Percentiles rank a stretch among this genome's conserved stretches.
phyloP scores from a whole-genome alignment of 2,329 filamentous ascomycete genomes.

The Ophiocordyceps polyrhachis-furcata region DNA sequence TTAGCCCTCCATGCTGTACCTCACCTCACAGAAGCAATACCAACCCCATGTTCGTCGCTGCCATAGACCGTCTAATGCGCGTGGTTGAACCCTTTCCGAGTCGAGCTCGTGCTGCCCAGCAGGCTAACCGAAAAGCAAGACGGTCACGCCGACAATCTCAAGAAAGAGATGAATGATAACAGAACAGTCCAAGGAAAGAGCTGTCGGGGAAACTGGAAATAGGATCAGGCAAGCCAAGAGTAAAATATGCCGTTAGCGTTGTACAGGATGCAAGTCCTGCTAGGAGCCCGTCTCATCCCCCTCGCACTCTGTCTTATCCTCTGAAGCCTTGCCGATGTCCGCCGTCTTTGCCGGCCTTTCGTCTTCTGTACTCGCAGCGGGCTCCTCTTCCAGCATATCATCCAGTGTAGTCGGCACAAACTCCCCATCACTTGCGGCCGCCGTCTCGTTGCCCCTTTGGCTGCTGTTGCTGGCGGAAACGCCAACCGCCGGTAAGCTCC shows the following conservation, averaged over 20 bases:
- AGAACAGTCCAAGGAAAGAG: not conserved
- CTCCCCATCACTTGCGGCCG: constrained; percentile 17
- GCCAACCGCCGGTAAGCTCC: constrained; percentile 30
- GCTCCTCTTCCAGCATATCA: constrained; percentile 33
- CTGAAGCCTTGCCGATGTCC: constrained; percentile 5
- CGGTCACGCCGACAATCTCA: not conserved
- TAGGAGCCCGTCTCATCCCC: not conserved
- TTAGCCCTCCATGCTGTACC: not conserved
- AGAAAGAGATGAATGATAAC: not conserved
- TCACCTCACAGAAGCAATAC: not conserved
- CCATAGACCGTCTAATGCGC: not conserved
- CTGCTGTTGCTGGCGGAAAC: constrained; percentile 45
- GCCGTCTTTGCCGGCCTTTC: constrained; percentile 10
- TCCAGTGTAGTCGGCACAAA: constrained; percentile 35
- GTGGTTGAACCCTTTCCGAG: not conserved
- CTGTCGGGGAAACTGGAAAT: not conserved
- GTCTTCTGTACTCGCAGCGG: constrained; percentile 15
- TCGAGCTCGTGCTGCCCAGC: not conserved
- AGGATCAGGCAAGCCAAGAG: not conserved
- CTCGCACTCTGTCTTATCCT: constrained; percentile 3
- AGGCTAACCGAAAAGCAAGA: not conserved
- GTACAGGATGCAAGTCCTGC: not conserved
- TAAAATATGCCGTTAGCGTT: not conserved
- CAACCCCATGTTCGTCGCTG: not conserved
- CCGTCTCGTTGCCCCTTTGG: constrained; percentile 29